These are phyloP conservation scores for Trichoderma cornu-damae DNA, from an alignment of 2,329 filamentous ascomycete genomes.

Conservation along the genomic window DNA sequence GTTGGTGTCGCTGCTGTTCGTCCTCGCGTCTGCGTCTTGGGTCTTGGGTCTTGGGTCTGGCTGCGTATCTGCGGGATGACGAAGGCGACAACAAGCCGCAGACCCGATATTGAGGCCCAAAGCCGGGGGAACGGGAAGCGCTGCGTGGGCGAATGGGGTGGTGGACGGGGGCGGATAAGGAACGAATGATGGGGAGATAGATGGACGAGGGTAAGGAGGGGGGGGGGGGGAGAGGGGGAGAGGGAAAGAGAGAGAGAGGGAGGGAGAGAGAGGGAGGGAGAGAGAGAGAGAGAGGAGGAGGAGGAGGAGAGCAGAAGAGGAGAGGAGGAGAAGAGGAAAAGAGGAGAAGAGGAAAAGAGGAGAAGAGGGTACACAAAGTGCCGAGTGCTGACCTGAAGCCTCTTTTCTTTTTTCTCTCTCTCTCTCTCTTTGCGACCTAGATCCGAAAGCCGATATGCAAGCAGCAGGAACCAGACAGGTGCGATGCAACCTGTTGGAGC, in stretches of 20 bases:
- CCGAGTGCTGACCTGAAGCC: not conserved
- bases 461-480: not conserved
- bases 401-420: no score
- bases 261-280: not conserved
- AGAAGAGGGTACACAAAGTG: not conserved
- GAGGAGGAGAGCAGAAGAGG: not conserved
- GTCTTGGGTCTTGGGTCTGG: conserved; percentile 10
- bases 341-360: no score
- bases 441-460: not conserved
- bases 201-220: not conserved
- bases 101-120: conserved; percentile 10
- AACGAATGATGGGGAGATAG: not conserved
- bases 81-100: conserved; percentile 8
- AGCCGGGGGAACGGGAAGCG: not conserved
- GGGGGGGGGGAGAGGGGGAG: not conserved
- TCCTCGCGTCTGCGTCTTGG: conserved; percentile 9
- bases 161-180: not conserved
- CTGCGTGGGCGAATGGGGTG: not conserved
- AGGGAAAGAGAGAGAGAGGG: not conserved
- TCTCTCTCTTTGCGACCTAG: no score
- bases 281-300: no score
- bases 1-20: not conserved
- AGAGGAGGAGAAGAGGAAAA: not conserved
- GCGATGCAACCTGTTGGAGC: not conserved
- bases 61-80: conserved; percentile 17